These are phyloP conservation scores for Crithidia thermophila DNA, from an alignment of 208 protist species.

Conservation along the genomic window DNA sequence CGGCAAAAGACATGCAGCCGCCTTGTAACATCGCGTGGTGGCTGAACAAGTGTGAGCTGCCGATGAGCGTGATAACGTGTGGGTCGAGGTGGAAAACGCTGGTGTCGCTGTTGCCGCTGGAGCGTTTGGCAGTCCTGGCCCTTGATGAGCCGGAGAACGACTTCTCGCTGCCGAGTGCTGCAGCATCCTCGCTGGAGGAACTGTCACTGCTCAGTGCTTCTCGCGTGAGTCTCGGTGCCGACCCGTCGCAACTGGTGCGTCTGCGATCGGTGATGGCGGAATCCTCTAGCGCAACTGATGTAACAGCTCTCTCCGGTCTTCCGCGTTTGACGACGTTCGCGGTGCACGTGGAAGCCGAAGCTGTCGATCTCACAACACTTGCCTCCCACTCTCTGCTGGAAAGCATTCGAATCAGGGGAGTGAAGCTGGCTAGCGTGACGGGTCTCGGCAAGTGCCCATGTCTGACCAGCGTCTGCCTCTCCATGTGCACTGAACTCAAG, in stretches of 20 bases:
- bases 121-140: background rate
- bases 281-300: background rate
- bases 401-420: background rate
- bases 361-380: background rate
- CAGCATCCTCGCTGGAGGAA: background rate
- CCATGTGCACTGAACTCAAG: background rate
- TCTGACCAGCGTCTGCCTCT: background rate
- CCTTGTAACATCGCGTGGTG: conserved; percentile 1
- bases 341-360: background rate
- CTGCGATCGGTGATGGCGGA: background rate
- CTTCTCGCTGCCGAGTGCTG: conserved; percentile 3
- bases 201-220: conserved; percentile 3
- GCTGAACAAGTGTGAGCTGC: background rate
- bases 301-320: background rate
- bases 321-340: background rate
- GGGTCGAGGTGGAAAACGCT: background rate
- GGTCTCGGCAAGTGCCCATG: conserved; percentile 4
- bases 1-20: conserved; percentile 1
- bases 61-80: background rate
- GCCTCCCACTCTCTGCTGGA: background rate
- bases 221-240: conserved; percentile 1
- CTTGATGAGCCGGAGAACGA: background rate
- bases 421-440: background rate
- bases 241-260: conserved; percentile 2
- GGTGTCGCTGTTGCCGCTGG: background rate